Evolutionary conservation across 345 rosid genomes (phyloP), one percentile per base, ranked within the genome.

Genomic region (Capsella bursapastoris): DNA sequence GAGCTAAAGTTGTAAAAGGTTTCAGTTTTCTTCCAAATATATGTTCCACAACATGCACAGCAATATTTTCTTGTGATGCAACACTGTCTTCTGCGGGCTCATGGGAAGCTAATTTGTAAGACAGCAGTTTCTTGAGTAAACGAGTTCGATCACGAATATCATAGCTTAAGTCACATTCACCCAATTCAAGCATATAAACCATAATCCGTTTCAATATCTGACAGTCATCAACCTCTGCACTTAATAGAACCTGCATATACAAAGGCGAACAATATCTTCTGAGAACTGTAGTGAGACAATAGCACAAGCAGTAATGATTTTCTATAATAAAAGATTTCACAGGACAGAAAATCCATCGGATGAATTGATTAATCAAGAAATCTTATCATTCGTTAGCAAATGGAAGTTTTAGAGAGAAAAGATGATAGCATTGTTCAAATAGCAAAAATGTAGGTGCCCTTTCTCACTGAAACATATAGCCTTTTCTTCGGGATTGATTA

Each of bases 91-190:
- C 83, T 35, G 71, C 85, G 4, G 57, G 76, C 71, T 77, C 86
- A 76, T 70, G 66, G 76, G 81, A 76, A 32, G 77, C 79, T 41
- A 79, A 76, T 66, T 76, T 74, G 75, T 66, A 74, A 22, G 84
- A 80, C 32, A 77, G 73, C 65, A 87, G 78, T 75, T 89, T 92
- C 81, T 82, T 86, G 32, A 92, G 66, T 70, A 92, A 78, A 71
- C 93, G 91, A 77, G 97, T 90, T 82, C 92, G 90, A 80, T 92
- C 99, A 73, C 97, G 97, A 37, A 95, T 81, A 84, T 92, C 97
- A 86, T 90, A 92, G 80, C 78, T 84, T 73, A 84, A 64, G 76
- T 95, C 99, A 83, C 86, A 81, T 69, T 87, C 94, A 27, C 96
- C 97, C 83, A 95, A 73, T 75, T 95, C 97, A 80, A 95, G 84